Conservation (phyloP, 495 filamentous ascomycete genomes). For the Cetradonia linearis region DNA sequence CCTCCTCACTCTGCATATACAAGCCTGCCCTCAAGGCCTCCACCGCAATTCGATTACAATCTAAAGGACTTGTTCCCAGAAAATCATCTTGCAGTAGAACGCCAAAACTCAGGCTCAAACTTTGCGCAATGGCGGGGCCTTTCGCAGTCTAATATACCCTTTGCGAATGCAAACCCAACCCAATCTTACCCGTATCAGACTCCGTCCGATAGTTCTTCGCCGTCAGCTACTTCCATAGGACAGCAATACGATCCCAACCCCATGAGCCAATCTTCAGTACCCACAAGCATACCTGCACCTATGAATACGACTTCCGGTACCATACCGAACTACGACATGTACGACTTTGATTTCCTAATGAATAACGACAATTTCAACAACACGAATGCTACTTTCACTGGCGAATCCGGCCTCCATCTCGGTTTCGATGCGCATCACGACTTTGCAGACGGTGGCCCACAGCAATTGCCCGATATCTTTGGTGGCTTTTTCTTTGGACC, state of each 20-base stretch:
- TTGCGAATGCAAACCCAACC: conserved; percentile 4
- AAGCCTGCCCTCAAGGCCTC: conserved; percentile 17
- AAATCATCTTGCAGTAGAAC: conserved; percentile 7
- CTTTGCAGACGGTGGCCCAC: conserved; percentile 54
- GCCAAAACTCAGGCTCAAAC: conserved; percentile 13
- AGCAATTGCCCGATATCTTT: conserved; percentile 66
- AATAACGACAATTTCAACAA: conserved; percentile 25
- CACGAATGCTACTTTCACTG: conserved; percentile 27
- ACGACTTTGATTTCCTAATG: conserved; percentile 26
- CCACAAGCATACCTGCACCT: conserved; percentile 2
- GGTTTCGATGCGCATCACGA: conserved; percentile 72
- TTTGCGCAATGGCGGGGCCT: conserved; percentile 11
- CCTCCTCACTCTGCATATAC: conserved; percentile 14
- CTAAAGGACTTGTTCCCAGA: conserved; percentile 45
- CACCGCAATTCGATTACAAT: conserved; percentile 56
- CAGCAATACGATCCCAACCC: conserved; percentile 2
- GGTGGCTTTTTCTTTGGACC: conserved; percentile 86
- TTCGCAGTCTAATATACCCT: conserved; percentile 21
- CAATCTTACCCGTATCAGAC: background rate
- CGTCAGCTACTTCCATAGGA: conserved; percentile 4
- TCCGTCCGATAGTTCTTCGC: conserved; percentile 1
- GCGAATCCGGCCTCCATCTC: conserved; percentile 51
- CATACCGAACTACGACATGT: conserved; percentile 28
- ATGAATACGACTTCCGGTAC: conserved; percentile 29
- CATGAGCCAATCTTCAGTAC: conserved; percentile 4